Conservation (phyloP, 2,329 filamentous ascomycete species). For the Nemania sp. region DNA sequence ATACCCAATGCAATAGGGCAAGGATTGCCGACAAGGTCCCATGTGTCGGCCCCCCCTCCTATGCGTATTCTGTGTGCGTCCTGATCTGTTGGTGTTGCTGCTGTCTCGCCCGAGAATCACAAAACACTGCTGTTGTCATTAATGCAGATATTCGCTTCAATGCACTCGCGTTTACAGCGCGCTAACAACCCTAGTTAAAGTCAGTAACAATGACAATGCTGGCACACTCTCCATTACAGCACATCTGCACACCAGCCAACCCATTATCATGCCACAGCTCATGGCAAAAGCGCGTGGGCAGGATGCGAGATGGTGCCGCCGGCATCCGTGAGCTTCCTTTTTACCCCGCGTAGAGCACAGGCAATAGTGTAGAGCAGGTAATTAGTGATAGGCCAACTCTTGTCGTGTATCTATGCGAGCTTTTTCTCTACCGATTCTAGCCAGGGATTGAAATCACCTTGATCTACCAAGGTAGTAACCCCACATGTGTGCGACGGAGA, state of each 20-base stretch:
- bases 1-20: conserved; percentile 9
- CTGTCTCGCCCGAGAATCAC: background rate
- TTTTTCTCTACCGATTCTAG: too few species aligned
- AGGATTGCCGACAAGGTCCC: conserved; percentile 6
- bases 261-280: too few species aligned
- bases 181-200: background rate
- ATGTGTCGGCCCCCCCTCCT: background rate
- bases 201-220: background rate
- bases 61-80: too few species aligned
- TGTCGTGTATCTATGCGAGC: background rate
- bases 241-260: background rate
- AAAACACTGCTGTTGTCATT: background rate
- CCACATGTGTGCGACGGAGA: too few species aligned
- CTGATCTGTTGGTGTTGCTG: background rate
- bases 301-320: too few species aligned
- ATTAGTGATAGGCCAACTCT: background rate
- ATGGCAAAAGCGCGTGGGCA: too few species aligned
- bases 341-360: too few species aligned
- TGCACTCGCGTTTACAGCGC: background rate
- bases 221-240: background rate
- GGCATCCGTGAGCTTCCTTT: too few species aligned
- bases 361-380: background rate
- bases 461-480: too few species aligned
- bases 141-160: background rate
- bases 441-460: too few species aligned